A percentile compares a stretch with the other conserved stretches of the same genome.
Conservation (phyloP, 768 basidiomycete genomes). For the Sarcomyxa edulis region DNA sequence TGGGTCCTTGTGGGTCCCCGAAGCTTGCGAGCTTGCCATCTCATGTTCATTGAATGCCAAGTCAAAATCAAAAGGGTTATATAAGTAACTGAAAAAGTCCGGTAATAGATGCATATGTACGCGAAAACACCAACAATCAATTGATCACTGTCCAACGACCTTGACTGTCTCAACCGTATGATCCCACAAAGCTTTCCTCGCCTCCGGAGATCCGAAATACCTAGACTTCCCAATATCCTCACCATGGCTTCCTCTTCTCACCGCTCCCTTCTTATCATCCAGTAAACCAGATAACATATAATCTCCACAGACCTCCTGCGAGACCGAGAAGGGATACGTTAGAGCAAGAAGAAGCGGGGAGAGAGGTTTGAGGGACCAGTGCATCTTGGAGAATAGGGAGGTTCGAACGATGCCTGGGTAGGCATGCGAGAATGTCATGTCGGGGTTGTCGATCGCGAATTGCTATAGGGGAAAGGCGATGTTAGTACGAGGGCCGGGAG, state of each 20-base stretch:
- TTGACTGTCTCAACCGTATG: conserved; percentile 18
- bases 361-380: conserved; percentile 17
- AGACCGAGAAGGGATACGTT: conserved; percentile 17
- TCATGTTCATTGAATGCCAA: too few species aligned
- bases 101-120: too few species aligned
- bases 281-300: conserved; percentile 30
- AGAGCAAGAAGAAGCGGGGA: conserved; percentile 15
- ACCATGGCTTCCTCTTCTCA: conserved; percentile 25
- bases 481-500: not conserved
- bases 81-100: too few species aligned
- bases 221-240: conserved; percentile 24
- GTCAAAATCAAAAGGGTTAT: too few species aligned
- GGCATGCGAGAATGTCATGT: conserved; percentile 29
- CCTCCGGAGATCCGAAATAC: conserved; percentile 31
- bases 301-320: conserved; percentile 25
- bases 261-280: conserved; percentile 19
- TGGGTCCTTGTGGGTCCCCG: too few species aligned
- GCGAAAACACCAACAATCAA: too few species aligned
- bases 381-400: conserved; percentile 16
- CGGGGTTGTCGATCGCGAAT: conserved; percentile 24
- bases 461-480: conserved; percentile 15
- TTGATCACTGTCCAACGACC: too few species aligned
- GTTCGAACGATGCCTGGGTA: conserved; percentile 30
- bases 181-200: conserved; percentile 32
- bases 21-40: too few species aligned